Base-by-base conservation (phyloP, 768 basidiomycete species). In the Leccinum fibrillosum region DNA sequence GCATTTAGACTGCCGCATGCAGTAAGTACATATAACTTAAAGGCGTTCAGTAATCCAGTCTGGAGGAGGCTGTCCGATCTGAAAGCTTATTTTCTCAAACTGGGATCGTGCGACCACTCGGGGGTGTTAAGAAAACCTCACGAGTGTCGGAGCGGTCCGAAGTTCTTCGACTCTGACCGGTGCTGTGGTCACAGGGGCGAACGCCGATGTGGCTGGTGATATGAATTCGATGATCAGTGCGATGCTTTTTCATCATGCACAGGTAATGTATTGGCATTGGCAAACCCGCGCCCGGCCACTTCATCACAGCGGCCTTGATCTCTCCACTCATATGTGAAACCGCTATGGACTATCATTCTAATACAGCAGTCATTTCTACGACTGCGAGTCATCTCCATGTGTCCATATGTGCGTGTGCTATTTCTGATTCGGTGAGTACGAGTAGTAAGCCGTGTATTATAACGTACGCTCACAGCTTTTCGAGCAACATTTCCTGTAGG, bases 11-110 rank as follows among this genome's bases (percentile, higher is more conserved):
- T 42, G 39, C 39, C 39, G n/a, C 39, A 42, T 42, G 10, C 39
- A 42, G 39, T 3, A 39, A n/a, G 37, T n/a, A 37, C 35, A 37
- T 37, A 37, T n/a, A 39, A 23, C 9, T 58, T 58, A 9, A 28
- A 50, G 28, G 0, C 19, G 32, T 42, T 47, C 23, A n/a, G 21
- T 39, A 35, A 35, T 44, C 42, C 5, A 54, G 28, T 32, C 15
- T 13, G 26, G 44, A 28, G 9, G 49, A 4, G 2, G 48, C 26
- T 44, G n/a, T 35, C 23, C 12, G 32, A 13, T 47, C 4, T 10
- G 10, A 26, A 54, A 59, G 48, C n/a, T 25, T 56, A 54, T 56
- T 34, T 56, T 42, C 37, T 28, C 49, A 59, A 55, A 60, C 35
- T 42, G 34, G 47, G 39, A 17, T 42, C 39, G 39, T n/a, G 39